phyloP scores from a whole-genome alignment of 768 basidiomycete species.

The Neoboletus brunneissimus region DNA sequence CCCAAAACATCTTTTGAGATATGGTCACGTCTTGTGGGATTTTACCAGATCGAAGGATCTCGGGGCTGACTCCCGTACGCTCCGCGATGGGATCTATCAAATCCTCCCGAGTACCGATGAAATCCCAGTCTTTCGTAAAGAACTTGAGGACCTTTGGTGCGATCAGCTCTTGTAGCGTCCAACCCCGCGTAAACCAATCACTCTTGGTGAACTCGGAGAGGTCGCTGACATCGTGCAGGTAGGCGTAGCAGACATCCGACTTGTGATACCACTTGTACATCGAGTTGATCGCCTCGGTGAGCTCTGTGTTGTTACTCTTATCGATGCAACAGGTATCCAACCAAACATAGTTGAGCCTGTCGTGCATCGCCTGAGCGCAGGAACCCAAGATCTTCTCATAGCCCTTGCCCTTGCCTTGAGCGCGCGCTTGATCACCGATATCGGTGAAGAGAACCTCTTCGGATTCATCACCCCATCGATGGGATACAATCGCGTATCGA shows the following conservation, averaged over 20 bases:
- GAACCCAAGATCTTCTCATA: slow-evolving; percentile 22
- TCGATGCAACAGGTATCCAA: slow-evolving; percentile 36
- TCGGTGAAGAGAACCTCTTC: slow-evolving; percentile 26
- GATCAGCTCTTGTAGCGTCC: slow-evolving; percentile 32
- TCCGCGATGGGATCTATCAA: slow-evolving; percentile 13
- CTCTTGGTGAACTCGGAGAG: slow-evolving; percentile 16
- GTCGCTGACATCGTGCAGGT: slow-evolving; percentile 26
- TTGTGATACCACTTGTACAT: slow-evolving; percentile 36
- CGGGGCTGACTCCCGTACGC: slow-evolving; percentile 15
- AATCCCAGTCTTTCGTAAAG: slow-evolving; percentile 26
- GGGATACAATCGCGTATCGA: slow-evolving; percentile 28
- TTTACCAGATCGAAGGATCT: slow-evolving; percentile 12
- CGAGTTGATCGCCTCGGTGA: slow-evolving; percentile 30
- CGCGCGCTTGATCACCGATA: slow-evolving; percentile 14
- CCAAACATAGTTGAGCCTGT: slow-evolving; percentile 27
- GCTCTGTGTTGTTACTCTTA: slow-evolving; percentile 26
- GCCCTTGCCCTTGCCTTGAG: slow-evolving; percentile 17
- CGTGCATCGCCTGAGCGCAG: slow-evolving; percentile 16
- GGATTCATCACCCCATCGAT: slow-evolving; percentile 23
- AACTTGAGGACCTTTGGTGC: slow-evolving; percentile 28
- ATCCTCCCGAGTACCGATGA: slow-evolving; percentile 13
- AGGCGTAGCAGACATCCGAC: slow-evolving; percentile 27
- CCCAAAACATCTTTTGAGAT: slow-evolving; percentile 31
- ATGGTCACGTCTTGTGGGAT: slow-evolving; percentile 15
- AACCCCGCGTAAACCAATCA: slow-evolving; percentile 33